Conservation (phyloP, 495 filamentous ascomycete species). For the Xanthoparmelia taractica region DNA sequence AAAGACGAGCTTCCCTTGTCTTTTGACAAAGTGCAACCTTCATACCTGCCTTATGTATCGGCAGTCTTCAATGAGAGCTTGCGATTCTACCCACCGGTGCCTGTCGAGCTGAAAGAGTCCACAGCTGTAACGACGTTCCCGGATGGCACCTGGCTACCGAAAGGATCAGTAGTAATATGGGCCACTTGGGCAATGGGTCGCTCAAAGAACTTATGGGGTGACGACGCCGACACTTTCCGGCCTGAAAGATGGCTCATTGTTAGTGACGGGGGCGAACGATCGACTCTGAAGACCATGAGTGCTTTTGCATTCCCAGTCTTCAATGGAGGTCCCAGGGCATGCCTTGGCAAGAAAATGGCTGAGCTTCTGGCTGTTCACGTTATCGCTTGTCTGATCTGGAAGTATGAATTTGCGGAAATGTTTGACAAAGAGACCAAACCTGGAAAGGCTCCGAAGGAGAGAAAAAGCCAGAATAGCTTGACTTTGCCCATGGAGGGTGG, state of each 20-base stretch:
- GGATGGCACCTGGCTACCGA: constrained; percentile 50
- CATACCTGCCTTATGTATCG: constrained; percentile 44
- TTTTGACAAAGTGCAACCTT: constrained; percentile 36
- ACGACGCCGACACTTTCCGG: constrained; percentile 45
- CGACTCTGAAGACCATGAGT: constrained; percentile 33
- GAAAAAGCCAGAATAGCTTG: constrained; percentile 48
- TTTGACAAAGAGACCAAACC: constrained; percentile 24
- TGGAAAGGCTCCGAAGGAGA: constrained; percentile 31
- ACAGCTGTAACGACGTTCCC: constrained; percentile 44
- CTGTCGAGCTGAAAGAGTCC: constrained; percentile 53
- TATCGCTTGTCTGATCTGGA: constrained; percentile 39
- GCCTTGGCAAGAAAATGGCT: constrained; percentile 54
- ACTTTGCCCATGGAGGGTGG: constrained; percentile 56
- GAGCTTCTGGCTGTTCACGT: constrained; percentile 48
- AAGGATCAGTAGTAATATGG: constrained; percentile 47
- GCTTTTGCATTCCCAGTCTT: constrained; percentile 54
- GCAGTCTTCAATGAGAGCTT: constrained; percentile 52
- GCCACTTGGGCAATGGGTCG: constrained; percentile 55
- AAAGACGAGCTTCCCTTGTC: constrained; percentile 11
- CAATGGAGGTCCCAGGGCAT: constrained; percentile 50
- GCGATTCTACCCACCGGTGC: constrained; percentile 51
- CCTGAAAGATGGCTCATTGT: constrained; percentile 45
- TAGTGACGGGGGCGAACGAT: constrained; percentile 16
- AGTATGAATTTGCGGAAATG: constrained; percentile 41
- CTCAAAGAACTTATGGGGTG: constrained; percentile 47